These are phyloP conservation scores for Leccinum solheimii DNA, from an alignment of 1,284 basidiomycete species.

Conservation along the genomic window DNA sequence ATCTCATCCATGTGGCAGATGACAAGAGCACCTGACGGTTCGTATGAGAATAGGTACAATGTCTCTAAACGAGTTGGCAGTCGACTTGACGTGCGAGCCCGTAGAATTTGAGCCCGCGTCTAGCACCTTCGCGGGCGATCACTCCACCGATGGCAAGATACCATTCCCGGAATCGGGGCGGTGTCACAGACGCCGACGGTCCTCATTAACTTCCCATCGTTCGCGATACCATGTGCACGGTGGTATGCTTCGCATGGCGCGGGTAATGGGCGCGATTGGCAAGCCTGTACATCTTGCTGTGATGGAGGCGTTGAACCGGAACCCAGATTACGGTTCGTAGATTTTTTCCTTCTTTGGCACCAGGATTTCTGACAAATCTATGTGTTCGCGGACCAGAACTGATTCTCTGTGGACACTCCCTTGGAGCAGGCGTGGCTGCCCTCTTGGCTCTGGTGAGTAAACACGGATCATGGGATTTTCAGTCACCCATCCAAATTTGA, in stretches of 20 bases:
- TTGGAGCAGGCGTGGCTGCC: conserved; percentile 84
- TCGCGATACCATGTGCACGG: conserved; percentile 64
- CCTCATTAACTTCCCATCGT: conserved; percentile 22
- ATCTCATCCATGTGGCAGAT: not conserved
- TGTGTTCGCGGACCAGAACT: conserved; percentile 48
- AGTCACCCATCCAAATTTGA: conserved; percentile 7
- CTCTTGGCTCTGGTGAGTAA: conserved; percentile 68
- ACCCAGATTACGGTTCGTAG: conserved; percentile 66
- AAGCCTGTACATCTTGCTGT: conserved; percentile 79
- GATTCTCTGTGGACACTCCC: conserved; percentile 80
- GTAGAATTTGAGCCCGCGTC: conserved; percentile 61
- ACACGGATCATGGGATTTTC: not conserved
- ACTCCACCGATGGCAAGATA: conserved; percentile 21
- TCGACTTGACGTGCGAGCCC: conserved; percentile 76
- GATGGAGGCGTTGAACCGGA: conserved; percentile 62
- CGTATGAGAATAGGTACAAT: conserved; percentile 57
- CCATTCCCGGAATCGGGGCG: conserved; percentile 34
- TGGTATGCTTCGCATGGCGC: conserved; percentile 78
- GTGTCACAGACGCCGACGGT: conserved; percentile 23
- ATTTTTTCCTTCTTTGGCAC: not conserved
- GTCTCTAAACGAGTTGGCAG: conserved; percentile 81
- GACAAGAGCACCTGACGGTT: conserved; percentile 9
- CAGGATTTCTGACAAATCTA: conserved; percentile 10
- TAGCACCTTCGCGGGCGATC: conserved; percentile 35
- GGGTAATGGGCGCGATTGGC: conserved; percentile 73